These are phyloP conservation scores for Trichoderma pleuroti DNA, from an alignment of 2,329 filamentous ascomycete genomes.

Conservation along the genomic window DNA sequence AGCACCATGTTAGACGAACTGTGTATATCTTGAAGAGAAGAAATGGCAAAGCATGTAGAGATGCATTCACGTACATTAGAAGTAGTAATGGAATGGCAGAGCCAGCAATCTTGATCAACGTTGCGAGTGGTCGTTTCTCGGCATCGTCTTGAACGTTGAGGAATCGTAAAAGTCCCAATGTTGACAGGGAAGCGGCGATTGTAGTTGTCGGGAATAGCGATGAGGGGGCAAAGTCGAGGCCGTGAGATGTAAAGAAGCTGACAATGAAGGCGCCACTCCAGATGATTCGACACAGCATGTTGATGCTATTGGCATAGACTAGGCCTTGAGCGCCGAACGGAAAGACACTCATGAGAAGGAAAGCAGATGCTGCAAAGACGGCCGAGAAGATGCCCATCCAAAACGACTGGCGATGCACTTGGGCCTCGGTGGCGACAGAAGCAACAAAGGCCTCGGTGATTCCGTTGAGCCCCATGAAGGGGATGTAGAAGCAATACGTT, in stretches of 20 bases:
- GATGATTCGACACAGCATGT: constrained; percentile 79
- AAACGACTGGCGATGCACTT: constrained; percentile 72
- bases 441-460: constrained; percentile 90
- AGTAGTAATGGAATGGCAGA: constrained; percentile 51
- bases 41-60: constrained; percentile 27
- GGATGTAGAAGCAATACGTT: constrained; percentile 88
- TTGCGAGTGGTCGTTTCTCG: constrained; percentile 29
- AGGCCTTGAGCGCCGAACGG: constrained; percentile 73
- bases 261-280: constrained; percentile 77
- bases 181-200: constrained; percentile 29
- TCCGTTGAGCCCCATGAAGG: constrained; percentile 86
- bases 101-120: constrained; percentile 46
- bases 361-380: constrained; percentile 72
- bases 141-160: constrained; percentile 26
- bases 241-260: constrained; percentile 54
- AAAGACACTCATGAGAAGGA: constrained; percentile 66
- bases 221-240: constrained; percentile 30
- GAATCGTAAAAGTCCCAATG: constrained; percentile 27
- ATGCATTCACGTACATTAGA: constrained; percentile 53
- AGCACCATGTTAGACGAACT: constrained; percentile 21
- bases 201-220: constrained; percentile 30
- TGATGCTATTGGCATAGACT: constrained; percentile 82
- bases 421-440: constrained; percentile 70
- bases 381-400: constrained; percentile 84
- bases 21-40: constrained; percentile 14